These are phyloP conservation scores for Rusavskia elegans DNA, from an alignment of 495 filamentous ascomycete species.

Conservation along the genomic window DNA sequence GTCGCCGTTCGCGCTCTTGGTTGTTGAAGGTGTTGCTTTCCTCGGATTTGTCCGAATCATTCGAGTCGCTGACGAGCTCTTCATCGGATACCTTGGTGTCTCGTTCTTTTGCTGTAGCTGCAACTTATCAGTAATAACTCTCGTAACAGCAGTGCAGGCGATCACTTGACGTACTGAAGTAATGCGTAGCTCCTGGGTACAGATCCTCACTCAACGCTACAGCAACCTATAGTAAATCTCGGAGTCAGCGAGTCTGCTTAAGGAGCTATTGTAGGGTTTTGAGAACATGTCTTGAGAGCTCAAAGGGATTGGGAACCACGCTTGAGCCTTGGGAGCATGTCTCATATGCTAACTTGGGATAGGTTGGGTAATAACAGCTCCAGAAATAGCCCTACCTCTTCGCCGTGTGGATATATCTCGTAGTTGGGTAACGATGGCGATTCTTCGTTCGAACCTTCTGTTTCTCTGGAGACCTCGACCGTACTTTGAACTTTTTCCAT, in stretches of 20 bases:
- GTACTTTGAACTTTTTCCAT: slow-evolving; percentile 39
- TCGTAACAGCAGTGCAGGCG: not conserved
- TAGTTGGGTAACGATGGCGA: slow-evolving; percentile 17
- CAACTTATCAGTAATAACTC: not conserved
- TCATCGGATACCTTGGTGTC: not conserved
- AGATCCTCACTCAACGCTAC: slow-evolving; percentile 69
- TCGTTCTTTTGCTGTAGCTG: not conserved
- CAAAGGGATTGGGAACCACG: too few relatives aligned
- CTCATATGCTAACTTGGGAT: too few relatives aligned
- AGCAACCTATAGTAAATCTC: slow-evolving; percentile 73
- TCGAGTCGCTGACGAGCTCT: not conserved
- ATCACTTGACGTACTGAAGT: slow-evolving; percentile 54
- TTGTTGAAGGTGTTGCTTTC: not conserved
- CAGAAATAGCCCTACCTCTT: too few relatives aligned
- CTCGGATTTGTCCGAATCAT: not conserved
- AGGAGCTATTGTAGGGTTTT: too few relatives aligned
- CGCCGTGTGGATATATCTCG: slow-evolving; percentile 44
- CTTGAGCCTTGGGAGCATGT: too few relatives aligned
- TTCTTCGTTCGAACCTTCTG: not conserved
- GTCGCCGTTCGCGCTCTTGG: not conserved
- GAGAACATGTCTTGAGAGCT: too few relatives aligned
- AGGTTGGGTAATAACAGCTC: too few relatives aligned
- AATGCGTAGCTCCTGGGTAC: slow-evolving; percentile 74
- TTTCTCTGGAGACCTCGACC: not conserved
- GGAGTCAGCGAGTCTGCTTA: slow-evolving; percentile 17